A percentile compares a stretch with the other conserved stretches of the same genome.
Conservation (phyloP, 164 flowering plant genomes). For the Magnolia changhungtana region DNA sequence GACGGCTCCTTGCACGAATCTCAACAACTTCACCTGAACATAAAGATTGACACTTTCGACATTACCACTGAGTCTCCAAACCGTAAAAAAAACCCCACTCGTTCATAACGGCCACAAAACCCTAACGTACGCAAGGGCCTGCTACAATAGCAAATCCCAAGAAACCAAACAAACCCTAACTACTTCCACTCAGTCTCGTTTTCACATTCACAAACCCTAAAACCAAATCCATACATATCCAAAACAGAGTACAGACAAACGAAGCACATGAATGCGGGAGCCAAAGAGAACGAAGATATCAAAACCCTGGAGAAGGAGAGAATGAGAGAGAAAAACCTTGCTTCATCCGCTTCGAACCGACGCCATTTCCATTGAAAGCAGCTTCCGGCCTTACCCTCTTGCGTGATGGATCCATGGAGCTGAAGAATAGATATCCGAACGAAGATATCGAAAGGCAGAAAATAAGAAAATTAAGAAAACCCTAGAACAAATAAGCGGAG, state of each 20-base stretch:
- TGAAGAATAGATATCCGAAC: background rate
- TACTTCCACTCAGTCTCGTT: background rate
- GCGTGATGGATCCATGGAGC: constrained; percentile 21
- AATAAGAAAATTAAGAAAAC: background rate
- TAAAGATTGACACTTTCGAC: too few species aligned
- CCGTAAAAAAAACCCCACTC: background rate
- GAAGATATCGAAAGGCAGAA: background rate
- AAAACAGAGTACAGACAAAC: background rate
- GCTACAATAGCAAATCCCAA: background rate
- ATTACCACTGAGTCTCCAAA: too few species aligned
- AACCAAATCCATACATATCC: background rate
- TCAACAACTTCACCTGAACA: background rate
- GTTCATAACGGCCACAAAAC: background rate
- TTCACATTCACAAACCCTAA: background rate
- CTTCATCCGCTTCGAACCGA: constrained; percentile 20
- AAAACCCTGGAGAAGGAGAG: background rate
- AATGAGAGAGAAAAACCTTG: constrained; percentile 18
- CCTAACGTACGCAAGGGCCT: background rate
- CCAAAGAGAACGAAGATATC: background rate
- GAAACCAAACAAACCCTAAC: background rate
- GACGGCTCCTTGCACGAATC: background rate
- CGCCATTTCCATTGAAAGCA: constrained; percentile 29
- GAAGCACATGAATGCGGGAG: background rate
- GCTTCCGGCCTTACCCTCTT: constrained; percentile 34
- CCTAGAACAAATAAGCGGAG: background rate